Evolutionary conservation across 176 grass and related monocot species (phyloP), one percentile per base, ranked within the genome.

Genomic region (Miscanthus lutarioriparius): DNA sequence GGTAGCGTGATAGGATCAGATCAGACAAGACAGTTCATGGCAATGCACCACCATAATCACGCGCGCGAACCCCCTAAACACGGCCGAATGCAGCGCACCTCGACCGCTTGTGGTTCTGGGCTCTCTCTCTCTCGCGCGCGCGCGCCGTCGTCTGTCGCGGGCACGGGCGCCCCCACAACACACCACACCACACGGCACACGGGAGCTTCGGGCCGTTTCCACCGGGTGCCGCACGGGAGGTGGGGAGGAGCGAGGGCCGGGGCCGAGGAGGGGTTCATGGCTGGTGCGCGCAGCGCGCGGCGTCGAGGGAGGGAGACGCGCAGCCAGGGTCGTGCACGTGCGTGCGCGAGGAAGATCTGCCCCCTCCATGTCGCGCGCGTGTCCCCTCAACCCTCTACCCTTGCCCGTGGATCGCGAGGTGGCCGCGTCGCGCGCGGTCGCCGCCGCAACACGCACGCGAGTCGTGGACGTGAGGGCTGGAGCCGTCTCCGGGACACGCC

Each of bases 271-370:
- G n/a, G n/a, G n/a, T n/a, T 44, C 43, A 12, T 19, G 17, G 47
- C 15, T 17, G 17, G 17, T 9, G 65, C 65, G 54, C 10, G 58
- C 10, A 4, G 33, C 33, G 33, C 33, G 28, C 28, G n/a, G 15
- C 15, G 22, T 20, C 59, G 59, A 17, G 15, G 20, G 2, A 10
- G 17, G 20, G 20, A 9, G 7, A 58, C 19, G 53, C 53, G 20
- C 53, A 19, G 20, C 33, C 51, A 12, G 56, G 56, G 33, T 64
- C 38, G 22, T 35, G 32, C 54, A 9, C 13, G 22, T 38, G 54
- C 37, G 65, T 67, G 72, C 11, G 30, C 11, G 74, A 25, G 19
- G 86, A 88, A 79, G 67, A 84, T 67, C 61, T 84, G 75, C 81
- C 75, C 36, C 49, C 48, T 76, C 36, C 86, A 63, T 36, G 80